Conservation (phyloP, 345 rosid species). For the Eucalyptus dawsonii region DNA sequence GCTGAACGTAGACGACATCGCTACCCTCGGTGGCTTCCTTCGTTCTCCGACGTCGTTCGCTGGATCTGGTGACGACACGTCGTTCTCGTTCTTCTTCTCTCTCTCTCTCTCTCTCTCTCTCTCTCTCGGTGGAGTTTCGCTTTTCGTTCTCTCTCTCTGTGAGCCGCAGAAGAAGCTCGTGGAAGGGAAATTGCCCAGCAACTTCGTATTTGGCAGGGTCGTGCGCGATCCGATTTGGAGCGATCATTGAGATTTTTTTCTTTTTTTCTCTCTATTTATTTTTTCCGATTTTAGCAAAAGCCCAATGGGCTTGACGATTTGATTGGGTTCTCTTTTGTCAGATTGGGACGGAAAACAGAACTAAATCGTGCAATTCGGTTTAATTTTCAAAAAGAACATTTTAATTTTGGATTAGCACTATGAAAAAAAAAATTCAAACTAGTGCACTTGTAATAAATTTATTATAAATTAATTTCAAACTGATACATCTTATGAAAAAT, state of each 20-base stretch:
- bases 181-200: background rate
- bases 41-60: background rate
- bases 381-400: too few species aligned
- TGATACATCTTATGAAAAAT: too few species aligned
- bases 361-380: too few species aligned
- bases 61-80: background rate
- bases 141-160: background rate
- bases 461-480: too few species aligned
- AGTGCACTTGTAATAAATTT: too few species aligned
- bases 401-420: too few species aligned
- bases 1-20: conserved; percentile 45
- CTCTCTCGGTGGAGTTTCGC: background rate
- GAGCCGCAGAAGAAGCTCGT: background rate
- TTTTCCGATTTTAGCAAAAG: background rate
- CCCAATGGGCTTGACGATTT: background rate
- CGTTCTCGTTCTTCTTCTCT: background rate
- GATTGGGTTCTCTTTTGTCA: background rate
- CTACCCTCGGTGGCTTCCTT: background rate
- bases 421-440: too few species aligned
- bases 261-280: rapidly evolving
- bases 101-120: background rate
- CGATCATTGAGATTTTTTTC: background rate
- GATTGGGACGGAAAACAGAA: background rate
- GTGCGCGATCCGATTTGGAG: background rate
- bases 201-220: background rate